Evolutionary conservation across 345 rosid genomes (phyloP).

Genomic region (Syzygium jambos): DNA sequence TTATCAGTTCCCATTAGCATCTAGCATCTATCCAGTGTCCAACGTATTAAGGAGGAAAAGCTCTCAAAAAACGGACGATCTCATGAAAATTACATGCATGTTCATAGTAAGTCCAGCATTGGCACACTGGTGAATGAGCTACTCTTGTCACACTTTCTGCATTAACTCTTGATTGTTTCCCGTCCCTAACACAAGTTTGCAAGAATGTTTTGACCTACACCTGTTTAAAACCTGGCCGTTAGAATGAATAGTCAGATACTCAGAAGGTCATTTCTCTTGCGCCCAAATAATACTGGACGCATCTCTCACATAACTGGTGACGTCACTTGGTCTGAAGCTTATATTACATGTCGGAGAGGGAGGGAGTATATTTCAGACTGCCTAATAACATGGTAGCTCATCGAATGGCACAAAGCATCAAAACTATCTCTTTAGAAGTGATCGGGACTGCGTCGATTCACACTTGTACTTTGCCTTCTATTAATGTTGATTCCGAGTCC

Average conservation of each 20-base stretch:
- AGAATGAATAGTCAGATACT: not conserved
- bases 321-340: not conserved
- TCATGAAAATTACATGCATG: not conserved
- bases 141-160: not conserved
- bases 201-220: not conserved
- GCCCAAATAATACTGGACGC: not conserved
- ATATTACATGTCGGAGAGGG: not conserved
- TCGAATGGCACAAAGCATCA: not conserved
- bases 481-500: not conserved
- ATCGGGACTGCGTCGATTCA: not conserved
- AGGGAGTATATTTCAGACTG: not conserved
- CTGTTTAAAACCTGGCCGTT: not conserved
- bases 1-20: not conserved
- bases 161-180: not conserved
- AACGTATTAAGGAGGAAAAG: not conserved
- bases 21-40: not conserved
- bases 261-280: not conserved
- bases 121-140: not conserved
- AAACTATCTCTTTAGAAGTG: not conserved
- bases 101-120: not conserved
- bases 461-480: not conserved
- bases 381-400: not conserved
- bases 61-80: not conserved
- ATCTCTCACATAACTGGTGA: not conserved
- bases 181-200: not conserved